Conservation (phyloP, 2,329 filamentous ascomycete genomes). For the Raffaelea arxii region DNA sequence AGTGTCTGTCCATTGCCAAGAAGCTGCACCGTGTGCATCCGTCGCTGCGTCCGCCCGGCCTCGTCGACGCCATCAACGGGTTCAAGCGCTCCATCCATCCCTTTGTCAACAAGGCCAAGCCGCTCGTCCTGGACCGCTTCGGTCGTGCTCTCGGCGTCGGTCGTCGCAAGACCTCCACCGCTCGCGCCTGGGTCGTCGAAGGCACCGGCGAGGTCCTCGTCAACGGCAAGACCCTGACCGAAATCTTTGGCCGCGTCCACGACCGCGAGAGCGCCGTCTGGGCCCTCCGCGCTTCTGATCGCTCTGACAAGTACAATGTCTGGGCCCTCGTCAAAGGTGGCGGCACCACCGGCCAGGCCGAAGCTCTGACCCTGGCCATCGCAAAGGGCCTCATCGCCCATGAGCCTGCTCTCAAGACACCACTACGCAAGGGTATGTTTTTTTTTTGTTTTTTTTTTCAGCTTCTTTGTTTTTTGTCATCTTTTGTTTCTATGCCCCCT, state of each 20-base stretch:
- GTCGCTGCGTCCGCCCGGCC: slow-evolving; percentile 59
- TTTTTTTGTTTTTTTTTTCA: neutral
- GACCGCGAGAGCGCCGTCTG: slow-evolving; percentile 92
- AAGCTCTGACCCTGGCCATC: slow-evolving; percentile 84
- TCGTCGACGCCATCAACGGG: slow-evolving; percentile 51
- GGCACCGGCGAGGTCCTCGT: slow-evolving; percentile 83
- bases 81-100: slow-evolving; percentile 72
- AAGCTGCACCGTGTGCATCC: slow-evolving; percentile 80
- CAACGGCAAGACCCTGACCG: slow-evolving; percentile 77
- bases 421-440: slow-evolving; percentile 73
- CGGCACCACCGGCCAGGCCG: slow-evolving; percentile 89
- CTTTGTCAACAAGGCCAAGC: slow-evolving; percentile 51
- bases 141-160: slow-evolving; percentile 75
- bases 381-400: slow-evolving; percentile 82
- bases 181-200: slow-evolving; percentile 81
- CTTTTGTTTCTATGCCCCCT: slow-evolving; percentile 8
- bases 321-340: slow-evolving; percentile 80
- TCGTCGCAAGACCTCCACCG: slow-evolving; percentile 77
- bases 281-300: slow-evolving; percentile 72
- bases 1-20: slow-evolving; percentile 65
- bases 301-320: slow-evolving; percentile 94
- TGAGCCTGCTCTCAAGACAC: slow-evolving; percentile 83
- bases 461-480: neutral
- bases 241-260: slow-evolving; percentile 79
- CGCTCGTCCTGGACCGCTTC: slow-evolving; percentile 60